Percentiles rank a stretch among this genome's conserved stretches.
Conservation (phyloP, 768 basidiomycete genomes). For the Trametes cingulata region DNA sequence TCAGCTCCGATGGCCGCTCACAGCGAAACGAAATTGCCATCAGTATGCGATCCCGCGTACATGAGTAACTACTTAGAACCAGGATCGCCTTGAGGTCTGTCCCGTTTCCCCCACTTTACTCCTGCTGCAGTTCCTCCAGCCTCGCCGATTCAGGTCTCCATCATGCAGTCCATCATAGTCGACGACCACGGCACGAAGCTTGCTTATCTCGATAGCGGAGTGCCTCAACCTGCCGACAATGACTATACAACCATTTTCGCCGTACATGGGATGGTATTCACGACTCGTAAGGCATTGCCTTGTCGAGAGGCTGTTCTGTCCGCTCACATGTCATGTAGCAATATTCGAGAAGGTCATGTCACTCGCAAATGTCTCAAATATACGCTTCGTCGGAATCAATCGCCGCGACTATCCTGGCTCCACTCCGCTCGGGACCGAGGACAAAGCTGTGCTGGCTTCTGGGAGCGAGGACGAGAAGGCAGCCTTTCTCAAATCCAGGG, state of each 20-base stretch:
- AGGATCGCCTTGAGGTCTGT: too few relatives aligned
- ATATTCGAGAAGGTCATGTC: not conserved
- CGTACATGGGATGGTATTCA: not conserved
- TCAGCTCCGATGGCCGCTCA: too few relatives aligned
- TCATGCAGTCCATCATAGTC: not conserved
- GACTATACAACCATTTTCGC: conserved; percentile 11
- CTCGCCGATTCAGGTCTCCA: too few relatives aligned
- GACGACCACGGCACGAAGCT: conserved; percentile 4
- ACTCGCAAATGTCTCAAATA: not conserved
- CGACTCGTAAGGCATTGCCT: not conserved
- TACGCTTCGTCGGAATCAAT: conserved; percentile 28
- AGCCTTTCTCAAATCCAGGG: conserved; percentile 32
- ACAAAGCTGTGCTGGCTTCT: conserved; percentile 2
- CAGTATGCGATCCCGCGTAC: too few relatives aligned
- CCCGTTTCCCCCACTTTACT: too few relatives aligned
- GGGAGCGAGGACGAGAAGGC: conserved; percentile 25
- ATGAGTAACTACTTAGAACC: too few relatives aligned
- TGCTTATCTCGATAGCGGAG: conserved; percentile 8
- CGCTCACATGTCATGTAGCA: not conserved
- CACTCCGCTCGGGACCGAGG: conserved; percentile 21
- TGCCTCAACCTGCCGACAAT: not conserved
- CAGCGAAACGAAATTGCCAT: too few relatives aligned
- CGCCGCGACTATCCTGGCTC: conserved; percentile 30
- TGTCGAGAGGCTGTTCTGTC: not conserved
- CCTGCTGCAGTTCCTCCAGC: too few relatives aligned